These are phyloP conservation scores for Penicillium cataractarum DNA, from an alignment of 495 filamentous ascomycete genomes.

Conservation along the genomic window DNA sequence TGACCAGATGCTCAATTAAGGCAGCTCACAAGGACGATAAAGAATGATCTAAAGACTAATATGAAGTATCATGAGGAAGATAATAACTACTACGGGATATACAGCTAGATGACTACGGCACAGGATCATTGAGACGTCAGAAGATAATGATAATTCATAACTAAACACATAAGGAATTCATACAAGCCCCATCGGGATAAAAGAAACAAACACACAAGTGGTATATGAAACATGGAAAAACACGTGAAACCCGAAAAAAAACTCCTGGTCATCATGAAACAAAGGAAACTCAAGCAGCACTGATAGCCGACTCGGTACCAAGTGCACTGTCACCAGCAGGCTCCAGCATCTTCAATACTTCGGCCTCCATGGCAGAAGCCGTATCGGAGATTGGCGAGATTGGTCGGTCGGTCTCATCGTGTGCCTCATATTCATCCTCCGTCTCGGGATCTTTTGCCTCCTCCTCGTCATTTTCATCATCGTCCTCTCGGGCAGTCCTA, in stretches of 20 bases:
- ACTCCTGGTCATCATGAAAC: constrained; percentile 19
- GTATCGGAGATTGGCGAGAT: constrained; percentile 31
- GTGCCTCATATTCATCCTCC: constrained; percentile 17
- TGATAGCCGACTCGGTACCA: constrained; percentile 46
- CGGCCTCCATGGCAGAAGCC: constrained; percentile 35
- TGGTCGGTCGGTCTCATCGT: constrained; percentile 18
- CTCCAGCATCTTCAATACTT: constrained; percentile 34
- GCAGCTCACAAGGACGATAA: constrained; percentile 1
- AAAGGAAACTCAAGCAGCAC: constrained; percentile 22
- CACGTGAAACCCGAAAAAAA: constrained; percentile 17
- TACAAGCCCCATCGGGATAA: constrained; percentile 23
- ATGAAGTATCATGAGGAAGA: too few relatives aligned
- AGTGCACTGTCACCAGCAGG: constrained; percentile 49
- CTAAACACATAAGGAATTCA: constrained; percentile 29
- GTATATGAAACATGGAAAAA: constrained; percentile 35
- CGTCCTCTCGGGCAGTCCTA: constrained; percentile 22
- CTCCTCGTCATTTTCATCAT: constrained; percentile 20
- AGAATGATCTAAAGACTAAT: background rate
- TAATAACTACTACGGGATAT: too few relatives aligned
- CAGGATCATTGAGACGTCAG: constrained; percentile 5
- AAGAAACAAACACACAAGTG: constrained; percentile 19
- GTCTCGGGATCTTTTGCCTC: constrained; percentile 18
- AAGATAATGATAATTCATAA: constrained; percentile 19
- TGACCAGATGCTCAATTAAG: constrained; percentile 9
- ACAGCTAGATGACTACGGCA: background rate